Conservation (phyloP, 2,329 filamentous ascomycete species). For the Hypoxylon sp. region DNA sequence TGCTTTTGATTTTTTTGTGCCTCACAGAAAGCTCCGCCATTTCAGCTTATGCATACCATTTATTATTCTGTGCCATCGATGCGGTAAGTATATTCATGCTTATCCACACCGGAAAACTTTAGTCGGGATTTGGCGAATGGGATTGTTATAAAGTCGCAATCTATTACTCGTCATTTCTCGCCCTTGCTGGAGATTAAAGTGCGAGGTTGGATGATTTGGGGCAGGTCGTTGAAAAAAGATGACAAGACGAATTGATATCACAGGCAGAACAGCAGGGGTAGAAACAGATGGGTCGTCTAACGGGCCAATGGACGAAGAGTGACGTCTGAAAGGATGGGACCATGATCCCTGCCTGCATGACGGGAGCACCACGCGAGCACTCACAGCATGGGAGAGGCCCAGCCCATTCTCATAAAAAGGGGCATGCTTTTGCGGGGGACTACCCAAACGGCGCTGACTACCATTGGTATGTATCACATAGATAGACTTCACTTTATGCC, state of each 20-base stretch:
- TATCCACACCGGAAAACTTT: conserved; percentile 1
- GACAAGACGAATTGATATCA: conserved; percentile 39
- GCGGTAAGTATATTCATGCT: neutral
- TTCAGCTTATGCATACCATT: conserved; percentile 1
- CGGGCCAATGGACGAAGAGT: conserved; percentile 34
- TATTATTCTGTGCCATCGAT: neutral
- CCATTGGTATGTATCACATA: neutral
- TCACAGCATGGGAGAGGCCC: conserved; percentile 16
- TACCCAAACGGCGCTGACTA: neutral
- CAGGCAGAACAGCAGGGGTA: conserved; percentile 35
- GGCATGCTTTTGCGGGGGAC: conserved; percentile 27
- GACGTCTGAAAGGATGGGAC: conserved; percentile 35
- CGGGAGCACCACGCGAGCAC: conserved; percentile 29
- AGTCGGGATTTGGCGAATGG: neutral
- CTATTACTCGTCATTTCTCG: conserved; percentile 7
- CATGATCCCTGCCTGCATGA: conserved; percentile 26
- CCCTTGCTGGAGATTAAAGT: conserved; percentile 22
- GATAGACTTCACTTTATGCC: conserved; percentile 13
- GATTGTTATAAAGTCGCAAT: neutral
- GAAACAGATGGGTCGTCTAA: conserved; percentile 29
- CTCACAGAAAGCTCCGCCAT: conserved; percentile 3
- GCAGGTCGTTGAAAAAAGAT: conserved; percentile 22
- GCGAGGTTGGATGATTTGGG: conserved; percentile 15
- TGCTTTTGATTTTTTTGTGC: neutral
- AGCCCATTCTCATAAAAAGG: conserved; percentile 24